phyloP scores from a whole-genome alignment of 805 yeast genomes.

The Candida montana region DNA sequence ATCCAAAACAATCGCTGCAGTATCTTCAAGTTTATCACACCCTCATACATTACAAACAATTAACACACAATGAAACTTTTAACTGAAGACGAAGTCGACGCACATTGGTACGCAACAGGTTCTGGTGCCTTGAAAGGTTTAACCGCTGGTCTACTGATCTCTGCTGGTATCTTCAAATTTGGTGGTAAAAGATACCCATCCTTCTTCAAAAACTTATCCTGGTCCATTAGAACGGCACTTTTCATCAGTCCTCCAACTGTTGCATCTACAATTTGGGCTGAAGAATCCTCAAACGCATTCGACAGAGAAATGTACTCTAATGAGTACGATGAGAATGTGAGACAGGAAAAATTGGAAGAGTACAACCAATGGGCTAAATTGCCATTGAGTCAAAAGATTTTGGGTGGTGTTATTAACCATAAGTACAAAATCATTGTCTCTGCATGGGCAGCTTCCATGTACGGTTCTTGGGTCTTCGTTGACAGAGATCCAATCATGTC shows the following conservation, averaged over 20 bases:
- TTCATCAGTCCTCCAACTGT: conserved; percentile 65
- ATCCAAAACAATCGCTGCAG: neutral
- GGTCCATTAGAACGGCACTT: conserved; percentile 57
- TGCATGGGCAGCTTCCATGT: conserved; percentile 77
- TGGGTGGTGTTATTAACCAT: conserved; percentile 45
- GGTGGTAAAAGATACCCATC: conserved; percentile 45
- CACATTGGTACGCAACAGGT: conserved; percentile 53
- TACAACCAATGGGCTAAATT: conserved; percentile 47
- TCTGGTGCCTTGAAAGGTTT: conserved; percentile 61
- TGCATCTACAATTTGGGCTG: conserved; percentile 59
- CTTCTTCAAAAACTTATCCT: conserved; percentile 40
- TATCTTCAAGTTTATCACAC: neutral
- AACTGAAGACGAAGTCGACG: conserved; percentile 59
- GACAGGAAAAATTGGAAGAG: conserved; percentile 35
- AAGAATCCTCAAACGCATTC: conserved; percentile 61
- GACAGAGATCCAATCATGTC: conserved; percentile 73
- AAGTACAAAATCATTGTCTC: conserved; percentile 65
- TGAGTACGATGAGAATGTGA: conserved; percentile 28
- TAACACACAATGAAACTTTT: conserved; percentile 54
- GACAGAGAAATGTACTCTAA: conserved; percentile 58
- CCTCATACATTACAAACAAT: neutral
- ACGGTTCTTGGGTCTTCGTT: conserved; percentile 71
- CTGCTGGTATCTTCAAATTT: conserved; percentile 47
- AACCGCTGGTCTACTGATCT: conserved; percentile 48
- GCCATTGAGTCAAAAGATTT: conserved; percentile 42